Conservation (phyloP, 768 basidiomycete genomes). For the Boletus vinaceobasis region DNA sequence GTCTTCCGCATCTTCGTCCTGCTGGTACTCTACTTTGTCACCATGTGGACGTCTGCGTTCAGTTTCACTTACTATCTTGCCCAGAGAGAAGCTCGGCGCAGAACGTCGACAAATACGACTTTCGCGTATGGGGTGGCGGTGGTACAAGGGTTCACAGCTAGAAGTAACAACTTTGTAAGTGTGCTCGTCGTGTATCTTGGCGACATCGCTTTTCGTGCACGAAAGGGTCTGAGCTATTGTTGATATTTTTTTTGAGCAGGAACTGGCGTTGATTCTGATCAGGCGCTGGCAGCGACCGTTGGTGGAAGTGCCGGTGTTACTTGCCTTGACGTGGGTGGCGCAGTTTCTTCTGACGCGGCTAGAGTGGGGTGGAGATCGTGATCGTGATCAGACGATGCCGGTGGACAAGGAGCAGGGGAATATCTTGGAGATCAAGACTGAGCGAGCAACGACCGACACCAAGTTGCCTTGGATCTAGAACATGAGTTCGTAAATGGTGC, state of each 20-base stretch:
- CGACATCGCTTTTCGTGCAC: neutral
- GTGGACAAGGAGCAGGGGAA: neutral
- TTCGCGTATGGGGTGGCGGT: slow-evolving; percentile 70
- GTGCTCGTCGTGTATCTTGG: neutral
- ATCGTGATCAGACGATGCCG: neutral
- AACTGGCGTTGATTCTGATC: slow-evolving; percentile 71
- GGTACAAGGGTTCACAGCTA: slow-evolving; percentile 76
- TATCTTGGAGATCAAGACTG: neutral
- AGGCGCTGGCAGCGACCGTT: slow-evolving; percentile 79
- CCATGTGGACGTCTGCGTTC: slow-evolving; percentile 74
- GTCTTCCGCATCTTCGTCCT: slow-evolving; percentile 84
- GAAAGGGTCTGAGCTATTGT: neutral
- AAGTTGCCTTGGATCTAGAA: too few relatives aligned
- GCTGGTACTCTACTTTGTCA: slow-evolving; percentile 69
- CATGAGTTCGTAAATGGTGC: too few relatives aligned
- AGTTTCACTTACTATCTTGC: slow-evolving; percentile 48
- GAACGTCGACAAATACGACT: neutral
- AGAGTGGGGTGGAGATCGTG: slow-evolving; percentile 31
- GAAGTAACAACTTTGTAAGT: slow-evolving; percentile 73
- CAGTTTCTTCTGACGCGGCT: slow-evolving; percentile 42
- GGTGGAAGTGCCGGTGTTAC: slow-evolving; percentile 77
- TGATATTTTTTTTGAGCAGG: slow-evolving; percentile 26
- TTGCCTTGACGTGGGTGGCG: slow-evolving; percentile 65
- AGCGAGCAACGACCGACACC: neutral
- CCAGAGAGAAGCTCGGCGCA: slow-evolving; percentile 26